Evolutionary conservation across 345 rosid species (phyloP), one percentile per base, ranked within the genome.

Genomic region (Moricandia arvensis): DNA sequence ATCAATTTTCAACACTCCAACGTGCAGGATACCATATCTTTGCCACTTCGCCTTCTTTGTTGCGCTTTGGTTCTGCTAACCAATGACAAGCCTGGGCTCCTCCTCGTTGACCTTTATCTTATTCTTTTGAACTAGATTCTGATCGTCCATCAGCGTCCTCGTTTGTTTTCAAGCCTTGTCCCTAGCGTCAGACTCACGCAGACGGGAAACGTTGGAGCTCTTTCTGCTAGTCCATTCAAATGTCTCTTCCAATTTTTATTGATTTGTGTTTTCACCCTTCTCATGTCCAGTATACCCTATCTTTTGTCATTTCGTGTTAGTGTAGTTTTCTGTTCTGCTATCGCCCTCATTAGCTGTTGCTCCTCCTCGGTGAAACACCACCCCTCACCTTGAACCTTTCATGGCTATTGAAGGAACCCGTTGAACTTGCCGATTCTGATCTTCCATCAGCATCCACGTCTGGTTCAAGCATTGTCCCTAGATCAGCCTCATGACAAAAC

Each of bases 191-290:
- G 30, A 62, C 29, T 51, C 64, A 13, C 13, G n/a, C 27, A 69
- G 47, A 69, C 37, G 17, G n/a, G n/a, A 61, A 68, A 68, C 12
- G 72, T 71, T 65, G 61, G 71, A 65, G 63, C 34, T 65, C 67
- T 58, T 65, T 58, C 77, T n/a, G 73, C n/a, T 60, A 13, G 24
- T 72, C 65, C 73, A 72, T 17, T 51, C 73, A 49, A 66, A 66
- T n/a, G 64, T 72, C 68, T 78, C 73, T 7, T 49, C 73, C 45
- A 13, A 0, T 60, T 72, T 72, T 38, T 35, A 29, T 37, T 60
- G 62, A 27, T 53, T 51, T 58, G 7, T 66, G 7, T 66, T 72
- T 60, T 12, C 33, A 8, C 8, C 5, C 30, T 73, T 37, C 59
- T 60, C 31, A 29, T 2, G 4, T 29, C 31, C 31, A 29, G 24